A percentile compares a stretch with the other conserved stretches of the same genome.
phyloP scores from a whole-genome alignment of 768 basidiomycete species.

The Tylopilus balloui region DNA sequence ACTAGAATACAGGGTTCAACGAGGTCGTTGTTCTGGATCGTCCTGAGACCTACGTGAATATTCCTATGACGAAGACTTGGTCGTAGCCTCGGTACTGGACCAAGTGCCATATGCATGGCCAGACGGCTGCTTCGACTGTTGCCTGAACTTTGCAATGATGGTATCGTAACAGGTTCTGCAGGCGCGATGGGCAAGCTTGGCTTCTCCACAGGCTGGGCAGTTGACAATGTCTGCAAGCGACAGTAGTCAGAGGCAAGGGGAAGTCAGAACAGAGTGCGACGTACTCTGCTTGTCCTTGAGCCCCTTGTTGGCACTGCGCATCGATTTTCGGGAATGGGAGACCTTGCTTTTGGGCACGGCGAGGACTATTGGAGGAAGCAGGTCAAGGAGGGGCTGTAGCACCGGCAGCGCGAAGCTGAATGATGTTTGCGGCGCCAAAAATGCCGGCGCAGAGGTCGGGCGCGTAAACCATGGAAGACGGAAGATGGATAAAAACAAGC shows the following conservation, averaged over 20 bases:
- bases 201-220: constrained; percentile 84
- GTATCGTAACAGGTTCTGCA: constrained; percentile 71
- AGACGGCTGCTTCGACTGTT: constrained; percentile 11
- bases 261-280: not conserved
- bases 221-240: constrained; percentile 69
- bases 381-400: constrained; percentile 53
- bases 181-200: constrained; percentile 86
- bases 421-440: constrained; percentile 24
- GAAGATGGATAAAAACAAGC: constrained; percentile 23
- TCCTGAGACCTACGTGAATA: not conserved
- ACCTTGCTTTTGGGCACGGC: constrained; percentile 94
- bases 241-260: constrained; percentile 2
- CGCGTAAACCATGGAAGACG: constrained; percentile 24
- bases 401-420: constrained; percentile 37
- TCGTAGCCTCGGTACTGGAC: constrained; percentile 1
- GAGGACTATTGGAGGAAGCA: constrained; percentile 83
- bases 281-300: constrained; percentile 89
- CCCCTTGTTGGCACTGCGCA: constrained; percentile 92
- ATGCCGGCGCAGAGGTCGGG: constrained; percentile 15
- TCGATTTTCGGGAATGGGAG: constrained; percentile 91
- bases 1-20: not conserved
- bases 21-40: not conserved
- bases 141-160: constrained; percentile 25
- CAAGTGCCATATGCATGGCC: not conserved
- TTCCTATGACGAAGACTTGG: constrained; percentile 1